Evolutionary conservation across 768 basidiomycete species (phyloP).

Genomic region (Dentipellis fragilis): DNA sequence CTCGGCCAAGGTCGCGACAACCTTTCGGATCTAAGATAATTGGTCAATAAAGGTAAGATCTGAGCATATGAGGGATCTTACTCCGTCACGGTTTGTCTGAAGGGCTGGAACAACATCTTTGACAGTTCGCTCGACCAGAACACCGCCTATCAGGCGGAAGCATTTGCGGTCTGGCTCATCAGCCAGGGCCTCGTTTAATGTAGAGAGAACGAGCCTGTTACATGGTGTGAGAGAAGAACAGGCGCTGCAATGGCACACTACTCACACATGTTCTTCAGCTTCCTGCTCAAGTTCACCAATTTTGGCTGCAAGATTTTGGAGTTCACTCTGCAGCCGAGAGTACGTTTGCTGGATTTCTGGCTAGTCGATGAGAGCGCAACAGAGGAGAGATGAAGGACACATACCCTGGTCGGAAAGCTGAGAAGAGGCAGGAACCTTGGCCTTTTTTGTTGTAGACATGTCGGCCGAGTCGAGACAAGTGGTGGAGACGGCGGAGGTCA

Average conservation of each 20-base stretch:
- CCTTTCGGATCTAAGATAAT: slow-evolving; percentile 62
- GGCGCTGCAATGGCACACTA: slow-evolving; percentile 10
- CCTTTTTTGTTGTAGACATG: slow-evolving; percentile 54
- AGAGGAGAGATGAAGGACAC: slow-evolving; percentile 16
- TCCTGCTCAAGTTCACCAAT: slow-evolving; percentile 95
- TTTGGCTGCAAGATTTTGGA: slow-evolving; percentile 87
- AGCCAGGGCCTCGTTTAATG: slow-evolving; percentile 72
- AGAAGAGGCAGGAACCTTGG: slow-evolving; percentile 41
- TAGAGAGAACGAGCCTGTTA: slow-evolving; percentile 75
- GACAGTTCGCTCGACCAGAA: slow-evolving; percentile 92
- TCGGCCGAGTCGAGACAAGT: slow-evolving; percentile 5
- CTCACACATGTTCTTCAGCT: slow-evolving; percentile 88
- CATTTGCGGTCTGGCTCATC: slow-evolving; percentile 88
- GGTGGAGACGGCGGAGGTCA: not conserved
- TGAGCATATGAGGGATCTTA: slow-evolving; percentile 27
- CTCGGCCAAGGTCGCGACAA: slow-evolving; percentile 65
- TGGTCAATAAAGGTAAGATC: slow-evolving; percentile 7
- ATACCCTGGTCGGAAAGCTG: slow-evolving; percentile 65
- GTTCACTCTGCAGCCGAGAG: slow-evolving; percentile 73
- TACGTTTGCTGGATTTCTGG: slow-evolving; percentile 82
- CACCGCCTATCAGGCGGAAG: slow-evolving; percentile 92
- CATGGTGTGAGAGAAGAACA: not conserved
- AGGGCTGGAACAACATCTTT: slow-evolving; percentile 88
- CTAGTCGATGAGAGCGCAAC: slow-evolving; percentile 20
- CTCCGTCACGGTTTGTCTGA: slow-evolving; percentile 82